Percentiles rank a stretch among this genome's conserved stretches.
Conservation (phyloP, 345 rosid genomes). For the Kandelia obovata region DNA sequence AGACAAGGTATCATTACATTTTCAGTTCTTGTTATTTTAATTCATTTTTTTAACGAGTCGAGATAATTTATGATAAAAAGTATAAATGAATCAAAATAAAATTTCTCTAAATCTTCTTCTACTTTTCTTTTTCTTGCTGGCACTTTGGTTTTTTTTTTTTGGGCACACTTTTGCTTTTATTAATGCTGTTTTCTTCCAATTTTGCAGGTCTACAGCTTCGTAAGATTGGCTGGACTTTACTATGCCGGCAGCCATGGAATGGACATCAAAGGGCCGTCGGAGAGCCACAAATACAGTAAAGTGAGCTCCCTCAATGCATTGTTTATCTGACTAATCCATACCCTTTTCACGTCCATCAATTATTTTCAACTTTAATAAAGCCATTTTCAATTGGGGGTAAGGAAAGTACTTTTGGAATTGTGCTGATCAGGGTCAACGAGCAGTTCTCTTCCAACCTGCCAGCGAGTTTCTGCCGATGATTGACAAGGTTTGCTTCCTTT, state of each 20-base stretch:
- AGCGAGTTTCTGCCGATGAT: conserved; percentile 76
- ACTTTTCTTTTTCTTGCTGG: not conserved
- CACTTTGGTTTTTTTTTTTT: not conserved
- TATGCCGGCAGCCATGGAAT: conserved; percentile 99
- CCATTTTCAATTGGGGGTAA: too few relatives aligned
- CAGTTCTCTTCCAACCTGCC: conserved; percentile 76
- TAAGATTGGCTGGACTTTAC: conserved; percentile 73
- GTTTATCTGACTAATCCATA: too few relatives aligned
- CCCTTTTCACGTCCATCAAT: too few relatives aligned
- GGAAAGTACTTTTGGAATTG: not conserved
- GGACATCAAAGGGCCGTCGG: conserved; percentile 96
- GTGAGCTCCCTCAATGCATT: conserved; percentile 22
- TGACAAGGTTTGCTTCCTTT: conserved; percentile 50
- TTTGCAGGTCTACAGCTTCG: conserved; percentile 73
- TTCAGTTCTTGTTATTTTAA: not conserved
- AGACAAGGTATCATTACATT: conserved; percentile 62
- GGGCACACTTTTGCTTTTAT: not conserved
- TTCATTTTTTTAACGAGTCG: too few relatives aligned
- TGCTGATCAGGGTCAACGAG: conserved; percentile 37
- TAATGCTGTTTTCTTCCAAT: not conserved
- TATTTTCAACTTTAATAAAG: too few relatives aligned
- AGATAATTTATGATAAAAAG: too few relatives aligned
- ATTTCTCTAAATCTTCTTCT: not conserved
- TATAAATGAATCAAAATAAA: too few relatives aligned
- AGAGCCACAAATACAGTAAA: conserved; percentile 47